phyloP scores from a whole-genome alignment of 352 stramenopile species.

The Phytophthora pistaciae region DNA sequence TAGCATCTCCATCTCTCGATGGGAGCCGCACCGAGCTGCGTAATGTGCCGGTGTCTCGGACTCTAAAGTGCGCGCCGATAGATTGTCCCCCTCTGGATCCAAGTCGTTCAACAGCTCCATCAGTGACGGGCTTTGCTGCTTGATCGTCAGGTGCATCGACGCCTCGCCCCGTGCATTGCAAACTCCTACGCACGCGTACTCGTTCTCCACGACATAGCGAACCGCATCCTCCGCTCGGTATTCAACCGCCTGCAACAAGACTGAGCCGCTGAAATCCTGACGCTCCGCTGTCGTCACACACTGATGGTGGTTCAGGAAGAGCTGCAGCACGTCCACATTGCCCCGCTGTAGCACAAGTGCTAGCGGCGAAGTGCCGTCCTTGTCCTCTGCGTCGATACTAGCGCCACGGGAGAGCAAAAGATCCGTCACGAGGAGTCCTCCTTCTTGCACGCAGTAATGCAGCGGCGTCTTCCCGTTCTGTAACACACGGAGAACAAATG shows the following conservation, averaged over 20 bases:
- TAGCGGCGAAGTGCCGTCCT: constrained; percentile 19
- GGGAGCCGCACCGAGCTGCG: constrained; percentile 16
- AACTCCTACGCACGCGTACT: constrained; percentile 17
- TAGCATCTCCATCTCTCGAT: constrained; percentile 22
- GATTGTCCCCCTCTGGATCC: constrained; percentile 13
- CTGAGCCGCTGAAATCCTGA: constrained; percentile 17
- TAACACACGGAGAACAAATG: not conserved
- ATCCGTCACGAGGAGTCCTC: constrained; percentile 30
- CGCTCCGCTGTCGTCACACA: constrained; percentile 23
- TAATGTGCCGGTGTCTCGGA: constrained; percentile 28
- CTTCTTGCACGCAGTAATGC: constrained; percentile 37
- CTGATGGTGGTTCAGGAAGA: constrained; percentile 43
- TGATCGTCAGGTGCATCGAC: constrained; percentile 28
- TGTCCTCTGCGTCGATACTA: constrained; percentile 26
- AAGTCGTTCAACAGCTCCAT: constrained; percentile 27
- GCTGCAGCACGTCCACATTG: constrained; percentile 30
- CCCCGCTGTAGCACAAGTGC: constrained; percentile 5
- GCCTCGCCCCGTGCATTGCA: constrained; percentile 22
- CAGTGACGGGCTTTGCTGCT: constrained; percentile 4
- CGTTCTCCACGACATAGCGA: constrained; percentile 32
- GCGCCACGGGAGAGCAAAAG: constrained; percentile 28
- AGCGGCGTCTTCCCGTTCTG: constrained; percentile 37
- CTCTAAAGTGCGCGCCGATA: constrained; percentile 1
- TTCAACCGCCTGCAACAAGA: constrained; percentile 27
- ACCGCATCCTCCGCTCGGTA: constrained; percentile 4